Percentiles rank a stretch among this genome's conserved stretches.
Conservation (phyloP, 1,284 basidiomycete species). For the Ganoderma sp. region DNA sequence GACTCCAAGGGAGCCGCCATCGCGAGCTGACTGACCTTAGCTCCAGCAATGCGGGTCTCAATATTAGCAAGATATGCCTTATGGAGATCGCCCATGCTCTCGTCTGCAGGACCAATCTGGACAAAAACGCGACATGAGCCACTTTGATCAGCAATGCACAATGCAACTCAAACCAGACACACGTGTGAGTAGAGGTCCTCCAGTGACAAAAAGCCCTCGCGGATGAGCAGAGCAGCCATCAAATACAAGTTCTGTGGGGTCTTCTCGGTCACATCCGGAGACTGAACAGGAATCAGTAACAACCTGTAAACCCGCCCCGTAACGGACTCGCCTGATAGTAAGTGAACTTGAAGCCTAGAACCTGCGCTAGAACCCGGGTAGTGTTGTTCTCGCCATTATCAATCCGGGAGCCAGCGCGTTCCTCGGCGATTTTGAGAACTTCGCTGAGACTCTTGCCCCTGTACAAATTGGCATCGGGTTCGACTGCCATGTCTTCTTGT, state of each 20-base stretch:
- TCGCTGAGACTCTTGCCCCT: constrained; percentile 70
- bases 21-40: constrained; percentile 81
- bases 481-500: constrained; percentile 42
- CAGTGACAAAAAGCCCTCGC: constrained; percentile 84
- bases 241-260: constrained; percentile 81
- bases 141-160: background rate
- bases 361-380: constrained; percentile 82
- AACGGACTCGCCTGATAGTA: constrained; percentile 78
- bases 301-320: background rate
- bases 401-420: constrained; percentile 23
- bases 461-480: constrained; percentile 50
- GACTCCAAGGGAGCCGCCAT: constrained; percentile 90
- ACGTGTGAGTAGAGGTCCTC: constrained; percentile 90
- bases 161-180: constrained; percentile 32
- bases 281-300: constrained; percentile 45
- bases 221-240: constrained; percentile 86
- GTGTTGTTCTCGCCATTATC: constrained; percentile 40
- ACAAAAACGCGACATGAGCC: constrained; percentile 7
- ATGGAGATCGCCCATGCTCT: constrained; percentile 72
- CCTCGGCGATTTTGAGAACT: constrained; percentile 61
- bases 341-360: constrained; percentile 95
- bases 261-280: constrained; percentile 59
- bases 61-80: constrained; percentile 74
- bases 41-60: constrained; percentile 66
- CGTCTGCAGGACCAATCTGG: constrained; percentile 79